Conservation (phyloP, 2,329 filamentous ascomycete genomes). For the Dactylellina cionopaga region DNA sequence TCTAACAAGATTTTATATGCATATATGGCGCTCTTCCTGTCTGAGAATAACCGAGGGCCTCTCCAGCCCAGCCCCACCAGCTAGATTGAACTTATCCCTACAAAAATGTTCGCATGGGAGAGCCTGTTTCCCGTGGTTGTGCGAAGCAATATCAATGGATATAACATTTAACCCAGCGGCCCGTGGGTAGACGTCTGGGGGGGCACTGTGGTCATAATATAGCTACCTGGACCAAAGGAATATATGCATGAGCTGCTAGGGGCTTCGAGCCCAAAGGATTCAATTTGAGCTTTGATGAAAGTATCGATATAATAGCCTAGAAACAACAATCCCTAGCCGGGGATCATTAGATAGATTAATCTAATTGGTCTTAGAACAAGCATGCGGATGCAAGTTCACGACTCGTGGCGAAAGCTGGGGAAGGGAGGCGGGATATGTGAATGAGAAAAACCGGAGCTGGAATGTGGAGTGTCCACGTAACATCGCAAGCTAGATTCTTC, state of each 20-base stretch:
- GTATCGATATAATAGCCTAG: conserved; percentile 35
- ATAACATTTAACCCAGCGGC: not conserved
- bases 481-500: not conserved
- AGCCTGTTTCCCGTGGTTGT: too few relatives aligned
- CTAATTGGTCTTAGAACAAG: conserved; percentile 1
- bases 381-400: conserved; percentile 11
- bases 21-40: too few relatives aligned
- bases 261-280: conserved; percentile 40
- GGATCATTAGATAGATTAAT: conserved; percentile 22
- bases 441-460: conserved; percentile 15
- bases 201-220: conserved; percentile 8
- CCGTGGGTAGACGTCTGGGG: conserved; percentile 1
- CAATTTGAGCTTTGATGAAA: not conserved
- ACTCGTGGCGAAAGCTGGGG: conserved; percentile 39
- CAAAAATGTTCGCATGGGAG: too few relatives aligned
- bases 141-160: not conserved
- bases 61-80: too few relatives aligned
- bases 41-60: too few relatives aligned
- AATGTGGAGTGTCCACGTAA: conserved; percentile 32
- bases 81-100: too few relatives aligned
- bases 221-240: conserved; percentile 34
- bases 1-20: too few relatives aligned
- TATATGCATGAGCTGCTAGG: conserved; percentile 30
- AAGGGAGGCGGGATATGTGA: conserved; percentile 8
- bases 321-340: conserved; percentile 10